A percentile compares a stretch with the other conserved stretches of the same genome.
phyloP scores from a whole-genome alignment of 202 grass and related monocot species.

The Hordeum pubiflorum region DNA sequence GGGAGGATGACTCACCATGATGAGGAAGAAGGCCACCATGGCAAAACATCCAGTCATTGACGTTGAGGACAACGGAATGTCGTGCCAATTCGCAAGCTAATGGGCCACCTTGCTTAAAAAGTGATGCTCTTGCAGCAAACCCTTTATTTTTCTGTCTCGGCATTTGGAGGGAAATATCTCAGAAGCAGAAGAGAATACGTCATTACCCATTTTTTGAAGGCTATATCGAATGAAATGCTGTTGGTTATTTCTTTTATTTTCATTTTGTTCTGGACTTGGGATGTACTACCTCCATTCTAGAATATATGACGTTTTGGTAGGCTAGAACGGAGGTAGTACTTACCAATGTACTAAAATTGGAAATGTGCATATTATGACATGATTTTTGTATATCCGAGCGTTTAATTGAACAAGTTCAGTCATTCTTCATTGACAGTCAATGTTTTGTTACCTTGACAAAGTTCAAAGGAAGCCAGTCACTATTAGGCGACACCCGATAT shows the following conservation, averaged over 20 bases:
- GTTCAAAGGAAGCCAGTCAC: slow-evolving; percentile 55
- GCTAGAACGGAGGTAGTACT: no score
- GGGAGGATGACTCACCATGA: slow-evolving; percentile 51
- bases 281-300: not conserved
- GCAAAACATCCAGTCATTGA: slow-evolving; percentile 94
- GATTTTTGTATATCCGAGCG: not conserved
- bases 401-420: not conserved
- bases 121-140: slow-evolving; percentile 62
- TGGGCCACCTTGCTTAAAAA: slow-evolving; percentile 67
- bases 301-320: no score
- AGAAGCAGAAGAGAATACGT: slow-evolving; percentile 26
- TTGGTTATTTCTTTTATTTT: not conserved
- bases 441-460: slow-evolving; percentile 56
- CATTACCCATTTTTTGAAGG: not conserved
- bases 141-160: slow-evolving; percentile 70
- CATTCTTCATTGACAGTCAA: not conserved
- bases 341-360: not conserved
- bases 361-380: not conserved
- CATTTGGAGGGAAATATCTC: slow-evolving; percentile 47
- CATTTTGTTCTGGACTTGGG: not conserved
- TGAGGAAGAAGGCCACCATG: slow-evolving; percentile 96
- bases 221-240: not conserved
- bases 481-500: slow-evolving; percentile 13
- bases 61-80: slow-evolving; percentile 66
- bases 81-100: slow-evolving; percentile 73